Base-by-base conservation (phyloP, 2,329 filamentous ascomycete genomes). In the Exserohilum rostratum region DNA sequence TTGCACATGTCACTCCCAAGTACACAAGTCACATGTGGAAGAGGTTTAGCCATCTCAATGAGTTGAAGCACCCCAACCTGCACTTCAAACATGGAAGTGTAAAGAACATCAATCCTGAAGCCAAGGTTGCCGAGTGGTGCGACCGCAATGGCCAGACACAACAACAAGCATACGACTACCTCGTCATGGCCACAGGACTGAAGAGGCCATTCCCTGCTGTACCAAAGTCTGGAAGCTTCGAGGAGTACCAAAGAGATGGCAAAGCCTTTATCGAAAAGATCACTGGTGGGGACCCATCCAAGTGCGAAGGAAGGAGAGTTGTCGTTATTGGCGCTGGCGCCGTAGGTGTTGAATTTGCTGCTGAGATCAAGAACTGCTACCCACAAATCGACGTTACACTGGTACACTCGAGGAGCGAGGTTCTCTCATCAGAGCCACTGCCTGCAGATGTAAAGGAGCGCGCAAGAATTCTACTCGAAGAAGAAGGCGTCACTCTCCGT, bases 261-360 rank as follows among this genome's bases (percentile, higher is more conserved):
- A 79, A 79, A 43, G 77, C 80, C 9, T 87, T 91, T 58, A 85
- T 90, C 61, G 75, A 82, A 17, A 70, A 70, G 53, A 72, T 74
- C 25, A 72, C 69, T 17, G 71, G 71, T 10, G 62, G 63, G 3
- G 67, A 71, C 13, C 45, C 58, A n/a, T 49, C 60, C 5, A 64
- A 62, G 33, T 64, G 67, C 20, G 60, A 67, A 20, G 68, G 68
- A 6, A 57, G 72, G 34, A 85, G 84, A 0, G 83, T 92, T 1
- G 83, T 90, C 0, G 81, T 93, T 18, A 86, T 93, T n/a, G 90
- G 90, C 15, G 90, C 90, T 60, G 85, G 89, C 45, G 90, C 90
- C 6, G 90, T 93, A 1, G 90, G 90, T 7, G 87, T 93, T 50
- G 90, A 93, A 71, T 91, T 93, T 82, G 89, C 90, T 0, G 86